Evolutionary conservation across 176 grass and related monocot genomes (phyloP).

Genomic region (Typha latifolia): DNA sequence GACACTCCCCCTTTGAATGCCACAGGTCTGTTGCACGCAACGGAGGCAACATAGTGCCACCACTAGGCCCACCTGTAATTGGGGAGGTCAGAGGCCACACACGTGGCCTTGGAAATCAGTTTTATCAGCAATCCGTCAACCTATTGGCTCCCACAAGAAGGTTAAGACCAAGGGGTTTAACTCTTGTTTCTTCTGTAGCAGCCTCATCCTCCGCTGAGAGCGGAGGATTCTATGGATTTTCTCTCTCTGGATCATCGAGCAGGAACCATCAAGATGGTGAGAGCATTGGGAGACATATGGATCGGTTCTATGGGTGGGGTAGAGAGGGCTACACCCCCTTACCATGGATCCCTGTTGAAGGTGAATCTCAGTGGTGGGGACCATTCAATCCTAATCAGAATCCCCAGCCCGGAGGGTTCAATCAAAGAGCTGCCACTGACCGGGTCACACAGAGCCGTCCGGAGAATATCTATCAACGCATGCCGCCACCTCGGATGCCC

Average conservation of each 20-base stretch:
- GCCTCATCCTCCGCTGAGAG: slow-evolving; percentile 46
- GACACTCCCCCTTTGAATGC: slow-evolving; percentile 4
- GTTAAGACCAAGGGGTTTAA: slow-evolving; percentile 62
- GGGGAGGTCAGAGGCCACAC: slow-evolving; percentile 54
- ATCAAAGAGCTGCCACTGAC: slow-evolving; percentile 35
- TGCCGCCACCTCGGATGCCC: slow-evolving; percentile 41
- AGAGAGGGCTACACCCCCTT: slow-evolving; percentile 36
- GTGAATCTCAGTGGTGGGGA: slow-evolving; percentile 64
- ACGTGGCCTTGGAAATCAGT: slow-evolving; percentile 39
- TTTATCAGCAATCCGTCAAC: slow-evolving; percentile 52
- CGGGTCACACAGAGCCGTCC: slow-evolving; percentile 29
- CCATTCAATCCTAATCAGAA: slow-evolving; percentile 62
- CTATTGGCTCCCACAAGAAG: slow-evolving; percentile 43
- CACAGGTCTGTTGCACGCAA: slow-evolving; percentile 51
- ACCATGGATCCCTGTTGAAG: slow-evolving; percentile 49
- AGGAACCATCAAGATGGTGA: slow-evolving; percentile 43
- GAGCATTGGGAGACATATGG: slow-evolving; percentile 31
- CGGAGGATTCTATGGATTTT: slow-evolving; percentile 47
- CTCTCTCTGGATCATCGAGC: slow-evolving; percentile 31
- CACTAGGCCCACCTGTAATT: slow-evolving; percentile 45
- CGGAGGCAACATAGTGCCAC: slow-evolving; percentile 46
- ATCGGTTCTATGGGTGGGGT: slow-evolving; percentile 44
- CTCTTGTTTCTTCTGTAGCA: slow-evolving; percentile 59
- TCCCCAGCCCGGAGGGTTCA: slow-evolving; percentile 34
- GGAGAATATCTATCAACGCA: slow-evolving; percentile 46